These are phyloP conservation scores for Calocera viscosa DNA, from an alignment of 768 basidiomycete genomes.

Conservation along the genomic window DNA sequence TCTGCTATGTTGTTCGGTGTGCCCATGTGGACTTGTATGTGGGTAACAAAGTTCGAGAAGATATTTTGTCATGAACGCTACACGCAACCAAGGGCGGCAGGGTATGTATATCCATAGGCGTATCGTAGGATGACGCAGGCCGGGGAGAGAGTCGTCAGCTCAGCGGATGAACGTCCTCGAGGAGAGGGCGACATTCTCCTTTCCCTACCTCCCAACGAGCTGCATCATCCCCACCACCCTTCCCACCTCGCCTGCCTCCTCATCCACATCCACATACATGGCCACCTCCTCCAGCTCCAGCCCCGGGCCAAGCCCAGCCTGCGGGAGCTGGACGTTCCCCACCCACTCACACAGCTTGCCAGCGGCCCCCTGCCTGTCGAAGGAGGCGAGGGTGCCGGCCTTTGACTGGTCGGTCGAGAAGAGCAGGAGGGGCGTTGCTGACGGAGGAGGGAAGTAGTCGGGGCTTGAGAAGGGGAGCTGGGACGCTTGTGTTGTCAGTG, in stretches of 20 bases:
- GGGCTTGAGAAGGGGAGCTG: constrained; percentile 49
- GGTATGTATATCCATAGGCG: no score
- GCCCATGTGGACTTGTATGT: no score
- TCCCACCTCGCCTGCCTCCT: neutral
- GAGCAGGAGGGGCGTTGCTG: constrained; percentile 45
- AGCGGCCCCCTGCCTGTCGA: neutral
- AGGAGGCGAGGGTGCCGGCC: neutral
- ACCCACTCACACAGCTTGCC: neutral
- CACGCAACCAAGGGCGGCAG: no score
- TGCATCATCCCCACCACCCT: constrained; percentile 3
- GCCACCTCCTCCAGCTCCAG: no score
- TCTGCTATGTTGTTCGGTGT: no score
- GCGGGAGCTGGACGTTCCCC: neutral
- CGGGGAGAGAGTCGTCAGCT: neutral
- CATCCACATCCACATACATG: no score
- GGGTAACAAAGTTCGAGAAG: no score
- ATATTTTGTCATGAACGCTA: no score
- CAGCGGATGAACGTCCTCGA: neutral
- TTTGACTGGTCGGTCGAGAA: constrained; percentile 20
- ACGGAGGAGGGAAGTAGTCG: constrained; percentile 47
- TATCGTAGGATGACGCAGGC: neutral
- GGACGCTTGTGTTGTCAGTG: constrained; percentile 36
- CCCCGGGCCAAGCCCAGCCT: neutral
- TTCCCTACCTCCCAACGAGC: neutral
- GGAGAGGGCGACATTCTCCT: neutral